phyloP scores from a whole-genome alignment of 768 basidiomycete species.

The Gloeophyllum trabeum region DNA sequence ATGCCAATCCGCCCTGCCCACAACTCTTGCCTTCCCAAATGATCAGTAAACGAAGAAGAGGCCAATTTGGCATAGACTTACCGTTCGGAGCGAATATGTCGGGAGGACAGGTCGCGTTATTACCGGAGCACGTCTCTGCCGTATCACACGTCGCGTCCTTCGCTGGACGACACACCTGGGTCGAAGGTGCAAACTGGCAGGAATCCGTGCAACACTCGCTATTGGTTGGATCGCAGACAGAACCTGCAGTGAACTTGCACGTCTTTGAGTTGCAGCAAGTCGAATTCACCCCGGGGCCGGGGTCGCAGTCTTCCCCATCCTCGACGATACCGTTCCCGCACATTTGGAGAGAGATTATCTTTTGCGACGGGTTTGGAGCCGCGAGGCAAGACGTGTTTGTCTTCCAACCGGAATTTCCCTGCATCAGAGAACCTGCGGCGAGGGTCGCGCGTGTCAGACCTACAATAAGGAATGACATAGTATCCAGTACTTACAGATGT shows the following conservation, averaged over 20 bases:
- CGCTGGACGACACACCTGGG: slow-evolving; percentile 61
- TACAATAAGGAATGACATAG: slow-evolving; percentile 4
- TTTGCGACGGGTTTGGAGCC: slow-evolving; percentile 32
- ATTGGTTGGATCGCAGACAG: slow-evolving; percentile 72
- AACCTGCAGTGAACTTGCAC: slow-evolving; percentile 63
- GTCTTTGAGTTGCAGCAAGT: slow-evolving; percentile 65
- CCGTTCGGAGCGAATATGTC: slow-evolving; percentile 57
- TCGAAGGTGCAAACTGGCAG: slow-evolving; percentile 60
- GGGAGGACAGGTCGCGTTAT: slow-evolving; percentile 57
- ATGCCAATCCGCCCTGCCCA: slow-evolving; percentile 50
- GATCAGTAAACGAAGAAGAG: slow-evolving; percentile 4
- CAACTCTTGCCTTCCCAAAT: slow-evolving; percentile 44
- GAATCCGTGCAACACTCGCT: slow-evolving; percentile 61
- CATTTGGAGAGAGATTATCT: slow-evolving; percentile 55
- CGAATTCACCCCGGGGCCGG: slow-evolving; percentile 46
- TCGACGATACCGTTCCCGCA: slow-evolving; percentile 82
- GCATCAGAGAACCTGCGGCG: slow-evolving; percentile 50
- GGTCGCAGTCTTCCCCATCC: slow-evolving; percentile 81
- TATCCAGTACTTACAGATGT: slow-evolving; percentile 50
- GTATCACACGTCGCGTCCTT: slow-evolving; percentile 59
- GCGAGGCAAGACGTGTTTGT: slow-evolving; percentile 62
- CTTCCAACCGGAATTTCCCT: slow-evolving; percentile 24
- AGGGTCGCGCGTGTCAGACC: background rate
- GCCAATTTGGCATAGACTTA: slow-evolving; percentile 14
- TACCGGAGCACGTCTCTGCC: slow-evolving; percentile 68